phyloP scores from a whole-genome alignment of 1,284 basidiomycete species.

The Sanguinoderma infundibulare region DNA sequence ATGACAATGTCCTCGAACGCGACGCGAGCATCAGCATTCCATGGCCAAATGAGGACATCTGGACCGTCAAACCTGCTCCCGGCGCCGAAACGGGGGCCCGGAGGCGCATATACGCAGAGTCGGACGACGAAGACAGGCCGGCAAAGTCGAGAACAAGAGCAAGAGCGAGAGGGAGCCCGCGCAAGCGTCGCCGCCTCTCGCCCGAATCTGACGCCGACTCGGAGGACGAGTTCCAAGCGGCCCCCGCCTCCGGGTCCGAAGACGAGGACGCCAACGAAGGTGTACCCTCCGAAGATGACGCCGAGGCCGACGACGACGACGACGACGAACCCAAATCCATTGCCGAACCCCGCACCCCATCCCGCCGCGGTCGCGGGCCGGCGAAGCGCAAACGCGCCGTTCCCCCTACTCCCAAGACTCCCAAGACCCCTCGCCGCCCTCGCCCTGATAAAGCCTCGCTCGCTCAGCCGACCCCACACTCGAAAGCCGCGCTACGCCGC shows the following conservation, averaged over 20 bases:
- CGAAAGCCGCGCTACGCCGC: conserved; percentile 59
- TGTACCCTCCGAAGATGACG: not conserved
- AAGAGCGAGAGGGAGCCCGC: not conserved
- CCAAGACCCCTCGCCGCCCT: conserved; percentile 30
- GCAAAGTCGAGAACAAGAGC: not conserved
- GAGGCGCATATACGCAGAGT: not conserved
- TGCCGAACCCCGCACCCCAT: conserved; percentile 3
- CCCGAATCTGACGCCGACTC: not conserved
- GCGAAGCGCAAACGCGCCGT: conserved; percentile 31
- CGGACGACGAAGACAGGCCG: not conserved
- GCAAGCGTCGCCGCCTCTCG: not conserved
- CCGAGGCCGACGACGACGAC: not conserved
- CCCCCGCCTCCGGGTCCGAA: not conserved
- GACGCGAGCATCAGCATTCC: conserved; percentile 2
- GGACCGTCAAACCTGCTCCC: conserved; percentile 11
- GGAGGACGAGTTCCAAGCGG: conserved; percentile 5
- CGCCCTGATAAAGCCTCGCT: conserved; percentile 28
- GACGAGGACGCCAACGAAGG: not conserved
- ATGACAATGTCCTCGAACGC: conserved; percentile 4
- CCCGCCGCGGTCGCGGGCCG: conserved; percentile 2
- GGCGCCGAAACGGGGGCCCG: not conserved
- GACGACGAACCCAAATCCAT: not conserved
- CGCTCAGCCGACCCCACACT: conserved; percentile 67
- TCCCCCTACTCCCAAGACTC: conserved; percentile 24
- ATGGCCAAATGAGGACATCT: conserved; percentile 16